phyloP scores from a whole-genome alignment of 495 filamentous ascomycete species.

The Tuber umbilicatum region DNA sequence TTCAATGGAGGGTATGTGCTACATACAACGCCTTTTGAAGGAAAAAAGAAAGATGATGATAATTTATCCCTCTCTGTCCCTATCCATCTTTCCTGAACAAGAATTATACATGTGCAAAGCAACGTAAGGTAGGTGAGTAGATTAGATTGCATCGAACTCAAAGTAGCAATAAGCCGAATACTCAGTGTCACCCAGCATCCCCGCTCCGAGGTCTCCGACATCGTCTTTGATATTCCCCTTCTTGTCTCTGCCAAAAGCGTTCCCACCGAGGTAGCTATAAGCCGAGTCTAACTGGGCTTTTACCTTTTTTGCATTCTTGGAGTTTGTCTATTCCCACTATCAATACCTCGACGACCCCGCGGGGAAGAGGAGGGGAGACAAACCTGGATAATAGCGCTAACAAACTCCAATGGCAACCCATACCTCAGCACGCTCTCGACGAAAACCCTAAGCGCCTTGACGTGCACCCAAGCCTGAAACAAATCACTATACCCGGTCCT shows the following conservation, averaged over 20 bases:
- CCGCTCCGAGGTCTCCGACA: slow-evolving; percentile 53
- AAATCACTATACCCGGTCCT: slow-evolving; percentile 86
- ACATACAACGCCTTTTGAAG: slow-evolving; percentile 14
- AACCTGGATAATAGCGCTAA: slow-evolving; percentile 78
- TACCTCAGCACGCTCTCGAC: slow-evolving; percentile 95
- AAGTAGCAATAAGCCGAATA: slow-evolving; percentile 97
- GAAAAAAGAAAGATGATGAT: slow-evolving; percentile 2
- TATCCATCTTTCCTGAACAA: slow-evolving; percentile 9
- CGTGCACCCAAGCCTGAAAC: slow-evolving; percentile 91
- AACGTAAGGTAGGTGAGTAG: slow-evolving; percentile 8
- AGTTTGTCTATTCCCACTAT: slow-evolving; percentile 57
- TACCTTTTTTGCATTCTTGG: slow-evolving; percentile 73
- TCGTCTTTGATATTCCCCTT: slow-evolving; percentile 89
- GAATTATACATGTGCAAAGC: not conserved
- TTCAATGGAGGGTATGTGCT: slow-evolving; percentile 9
- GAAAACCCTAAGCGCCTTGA: slow-evolving; percentile 83
- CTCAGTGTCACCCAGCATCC: slow-evolving; percentile 55
- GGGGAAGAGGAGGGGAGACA: slow-evolving; percentile 32
- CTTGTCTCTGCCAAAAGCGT: slow-evolving; percentile 90
- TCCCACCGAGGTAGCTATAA: slow-evolving; percentile 89
- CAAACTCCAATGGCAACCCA: slow-evolving; percentile 80
- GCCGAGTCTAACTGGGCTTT: slow-evolving; percentile 72
- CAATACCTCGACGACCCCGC: not conserved
- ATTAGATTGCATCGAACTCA: slow-evolving; percentile 71
- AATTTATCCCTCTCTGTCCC: not conserved